These are phyloP conservation scores for Hymenoscyphus salicellus DNA, from an alignment of 2,329 filamentous ascomycete genomes.

Conservation along the genomic window DNA sequence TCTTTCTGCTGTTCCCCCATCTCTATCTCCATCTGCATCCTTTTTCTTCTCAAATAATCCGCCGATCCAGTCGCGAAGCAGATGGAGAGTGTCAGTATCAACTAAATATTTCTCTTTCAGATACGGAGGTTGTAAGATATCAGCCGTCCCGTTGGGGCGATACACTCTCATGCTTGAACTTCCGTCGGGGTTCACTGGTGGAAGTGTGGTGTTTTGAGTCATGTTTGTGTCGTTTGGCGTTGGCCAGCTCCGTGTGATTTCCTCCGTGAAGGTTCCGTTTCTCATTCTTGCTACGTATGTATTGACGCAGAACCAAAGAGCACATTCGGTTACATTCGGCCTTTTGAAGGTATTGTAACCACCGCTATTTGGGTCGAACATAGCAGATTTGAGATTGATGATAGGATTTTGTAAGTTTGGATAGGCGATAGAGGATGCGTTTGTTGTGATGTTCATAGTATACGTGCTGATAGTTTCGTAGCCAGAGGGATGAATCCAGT, in stretches of 20 bases:
- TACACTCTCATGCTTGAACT: neutral
- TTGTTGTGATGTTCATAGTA: neutral
- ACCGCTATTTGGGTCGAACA: neutral
- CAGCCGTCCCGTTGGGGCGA: neutral
- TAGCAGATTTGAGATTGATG: neutral
- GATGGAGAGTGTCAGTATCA: neutral
- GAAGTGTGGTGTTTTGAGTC: neutral
- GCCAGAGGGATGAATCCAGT: neutral
- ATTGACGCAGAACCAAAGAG: neutral
- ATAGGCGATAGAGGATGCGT: neutral
- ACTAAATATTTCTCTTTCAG: neutral
- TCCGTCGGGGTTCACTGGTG: neutral
- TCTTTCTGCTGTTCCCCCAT: neutral
- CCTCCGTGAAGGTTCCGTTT: neutral
- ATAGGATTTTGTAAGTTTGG: neutral
- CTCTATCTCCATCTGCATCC: neutral
- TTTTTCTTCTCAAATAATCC: neutral
- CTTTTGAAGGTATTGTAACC: neutral
- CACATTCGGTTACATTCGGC: neutral
- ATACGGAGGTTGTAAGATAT: neutral
- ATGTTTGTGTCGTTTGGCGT: neutral
- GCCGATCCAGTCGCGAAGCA: neutral
- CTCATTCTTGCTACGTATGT: neutral
- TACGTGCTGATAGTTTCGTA: neutral
- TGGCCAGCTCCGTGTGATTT: neutral